phyloP scores from a whole-genome alignment of 2,329 filamentous ascomycete species.

The Aureobasidium lini region DNA sequence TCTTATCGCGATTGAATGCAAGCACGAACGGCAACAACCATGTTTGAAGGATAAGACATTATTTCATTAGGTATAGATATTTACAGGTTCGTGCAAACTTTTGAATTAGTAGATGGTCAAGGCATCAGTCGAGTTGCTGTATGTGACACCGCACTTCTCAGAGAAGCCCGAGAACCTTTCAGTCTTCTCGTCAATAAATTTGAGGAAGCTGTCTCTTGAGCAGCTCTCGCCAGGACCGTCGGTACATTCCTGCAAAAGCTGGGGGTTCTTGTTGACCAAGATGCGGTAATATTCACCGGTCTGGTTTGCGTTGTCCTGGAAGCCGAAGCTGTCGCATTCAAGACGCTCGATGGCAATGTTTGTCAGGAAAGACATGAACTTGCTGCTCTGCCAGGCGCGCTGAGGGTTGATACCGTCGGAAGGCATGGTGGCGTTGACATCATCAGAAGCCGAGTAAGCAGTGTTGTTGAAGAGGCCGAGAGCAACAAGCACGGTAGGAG shows the following conservation, averaged over 20 bases:
- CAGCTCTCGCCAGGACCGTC: slow-evolving; percentile 48
- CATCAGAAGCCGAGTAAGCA: slow-evolving; percentile 43
- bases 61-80: slow-evolving; percentile 2
- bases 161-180: slow-evolving; percentile 38
- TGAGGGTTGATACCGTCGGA: slow-evolving; percentile 54
- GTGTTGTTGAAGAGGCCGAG: slow-evolving; percentile 66
- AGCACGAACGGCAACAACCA: neutral
- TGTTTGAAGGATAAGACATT: neutral
- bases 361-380: slow-evolving; percentile 57
- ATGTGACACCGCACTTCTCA: slow-evolving; percentile 35
- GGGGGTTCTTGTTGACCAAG: slow-evolving; percentile 44
- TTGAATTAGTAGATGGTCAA: slow-evolving; percentile 26
- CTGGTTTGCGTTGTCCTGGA: slow-evolving; percentile 33
- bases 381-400: slow-evolving; percentile 56
- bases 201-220: slow-evolving; percentile 34
- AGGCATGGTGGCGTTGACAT: slow-evolving; percentile 59
- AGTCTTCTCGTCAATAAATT: slow-evolving; percentile 37
- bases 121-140: slow-evolving; percentile 37
- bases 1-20: neutral
- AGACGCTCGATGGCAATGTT: slow-evolving; percentile 61
- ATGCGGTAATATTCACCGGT: slow-evolving; percentile 46
- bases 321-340: slow-evolving; percentile 54
- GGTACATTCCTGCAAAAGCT: slow-evolving; percentile 40
- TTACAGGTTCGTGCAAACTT: neutral
- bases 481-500: slow-evolving; percentile 58